Conservation (phyloP, 1,284 basidiomycete genomes). For the Leucoagaricus sp. region DNA sequence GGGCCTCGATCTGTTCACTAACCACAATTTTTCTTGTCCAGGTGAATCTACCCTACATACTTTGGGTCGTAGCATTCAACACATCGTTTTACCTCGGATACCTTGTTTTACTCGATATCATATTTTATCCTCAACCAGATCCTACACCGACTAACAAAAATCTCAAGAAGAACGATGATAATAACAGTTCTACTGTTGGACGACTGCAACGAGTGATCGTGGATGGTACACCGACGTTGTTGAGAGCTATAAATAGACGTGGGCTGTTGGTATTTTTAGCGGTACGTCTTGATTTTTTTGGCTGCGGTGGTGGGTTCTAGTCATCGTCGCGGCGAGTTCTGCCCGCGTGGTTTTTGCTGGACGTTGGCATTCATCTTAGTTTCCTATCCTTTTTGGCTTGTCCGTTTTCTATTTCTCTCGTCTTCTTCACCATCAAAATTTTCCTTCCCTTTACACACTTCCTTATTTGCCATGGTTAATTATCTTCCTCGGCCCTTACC, state of each 20-base stretch:
- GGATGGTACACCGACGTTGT: constrained; percentile 53
- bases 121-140: constrained; percentile 56
- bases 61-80: constrained; percentile 93
- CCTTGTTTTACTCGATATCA: constrained; percentile 67
- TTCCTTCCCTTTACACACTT: neutral
- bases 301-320: too few species aligned
- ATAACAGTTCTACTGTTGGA: neutral
- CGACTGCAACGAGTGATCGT: neutral
- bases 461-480: too few species aligned
- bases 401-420: too few species aligned
- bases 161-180: neutral
- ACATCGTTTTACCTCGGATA: constrained; percentile 85
- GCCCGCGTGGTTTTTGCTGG: neutral
- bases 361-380: neutral
- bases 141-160: constrained; percentile 13
- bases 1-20: too few species aligned
- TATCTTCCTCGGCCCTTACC: too few species aligned
- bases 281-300: constrained; percentile 65
- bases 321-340: too few species aligned
- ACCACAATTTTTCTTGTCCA: constrained; percentile 36
- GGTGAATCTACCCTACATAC: constrained; percentile 88
- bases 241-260: constrained; percentile 85
- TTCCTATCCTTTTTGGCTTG: too few species aligned
- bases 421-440: too few species aligned
- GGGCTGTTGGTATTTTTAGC: constrained; percentile 80